A percentile compares a stretch with the other conserved stretches of the same genome.
These are phyloP conservation scores for Sarocladium brachiariae DNA, from an alignment of 2,329 filamentous ascomycete species.

Conservation along the genomic window DNA sequence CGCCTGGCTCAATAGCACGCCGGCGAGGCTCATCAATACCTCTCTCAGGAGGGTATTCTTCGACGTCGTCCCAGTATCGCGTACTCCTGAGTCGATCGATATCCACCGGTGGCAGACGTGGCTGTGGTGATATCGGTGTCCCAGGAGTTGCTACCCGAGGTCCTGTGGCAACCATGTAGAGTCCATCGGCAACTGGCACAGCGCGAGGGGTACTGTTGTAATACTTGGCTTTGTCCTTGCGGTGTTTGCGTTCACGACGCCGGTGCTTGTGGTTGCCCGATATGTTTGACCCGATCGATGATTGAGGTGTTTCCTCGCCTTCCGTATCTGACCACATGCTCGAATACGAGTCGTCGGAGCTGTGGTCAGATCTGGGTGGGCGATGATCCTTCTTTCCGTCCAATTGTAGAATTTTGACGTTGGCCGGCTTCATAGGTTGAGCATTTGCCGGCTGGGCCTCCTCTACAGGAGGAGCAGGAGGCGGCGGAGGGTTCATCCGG, in stretches of 20 bases:
- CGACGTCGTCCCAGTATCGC: neutral
- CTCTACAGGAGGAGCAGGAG: neutral
- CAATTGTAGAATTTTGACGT: neutral
- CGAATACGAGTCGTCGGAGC: neutral
- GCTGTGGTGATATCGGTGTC: neutral
- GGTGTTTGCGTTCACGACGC: neutral
- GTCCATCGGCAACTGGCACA: neutral
- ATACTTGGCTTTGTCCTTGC: conserved; percentile 9
- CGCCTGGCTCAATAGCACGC: neutral
- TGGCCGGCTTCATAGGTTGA: neutral
- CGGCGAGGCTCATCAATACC: neutral
- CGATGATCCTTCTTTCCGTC: neutral
- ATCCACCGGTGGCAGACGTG: neutral
- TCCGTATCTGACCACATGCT: neutral
- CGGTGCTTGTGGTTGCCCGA: neutral
- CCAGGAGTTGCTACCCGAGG: neutral
- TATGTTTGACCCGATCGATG: neutral
- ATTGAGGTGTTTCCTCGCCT: neutral
- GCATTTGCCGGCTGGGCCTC: neutral
- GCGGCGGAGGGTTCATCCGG: conserved; percentile 1
- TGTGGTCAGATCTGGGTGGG: neutral
- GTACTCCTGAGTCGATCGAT: conserved; percentile 1
- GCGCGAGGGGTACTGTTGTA: conserved; percentile 1
- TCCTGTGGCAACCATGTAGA: neutral
- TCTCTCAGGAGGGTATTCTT: neutral